Percentiles rank a stretch among this genome's conserved stretches.
phyloP scores from a whole-genome alignment of 73 alveolate genomes.

The Uronychia binucleata region DNA sequence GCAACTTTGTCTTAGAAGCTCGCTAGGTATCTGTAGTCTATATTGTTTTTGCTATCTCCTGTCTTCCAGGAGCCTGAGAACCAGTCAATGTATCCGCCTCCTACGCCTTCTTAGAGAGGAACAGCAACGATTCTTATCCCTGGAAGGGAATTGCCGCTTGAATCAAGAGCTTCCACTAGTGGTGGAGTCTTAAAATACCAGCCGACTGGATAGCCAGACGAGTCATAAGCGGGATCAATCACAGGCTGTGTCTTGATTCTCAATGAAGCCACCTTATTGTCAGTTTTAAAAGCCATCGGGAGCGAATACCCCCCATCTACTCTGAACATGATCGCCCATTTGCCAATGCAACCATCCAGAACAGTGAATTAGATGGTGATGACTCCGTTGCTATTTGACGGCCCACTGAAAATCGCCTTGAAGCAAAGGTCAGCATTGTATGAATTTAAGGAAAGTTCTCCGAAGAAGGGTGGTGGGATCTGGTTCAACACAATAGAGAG shows the following conservation, averaged over 20 bases:
- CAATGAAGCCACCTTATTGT: background rate
- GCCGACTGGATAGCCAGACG: background rate
- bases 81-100: background rate
- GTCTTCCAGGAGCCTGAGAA: background rate
- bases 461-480: background rate
- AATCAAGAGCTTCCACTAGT: background rate
- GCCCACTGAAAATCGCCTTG: background rate
- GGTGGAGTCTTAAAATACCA: background rate
- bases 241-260: background rate
- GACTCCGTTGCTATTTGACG: background rate
- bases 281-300: background rate
- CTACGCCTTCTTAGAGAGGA: background rate
- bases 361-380: background rate
- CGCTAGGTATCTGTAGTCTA: background rate
- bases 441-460: background rate
- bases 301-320: background rate
- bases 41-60: background rate
- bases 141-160: background rate
- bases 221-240: background rate
- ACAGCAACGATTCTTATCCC: background rate
- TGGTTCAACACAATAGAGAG: background rate
- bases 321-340: conserved; percentile 3
- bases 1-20: background rate
- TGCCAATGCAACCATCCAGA: conserved; percentile 1
- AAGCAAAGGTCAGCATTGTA: background rate